Base-by-base conservation (phyloP, 2,329 filamentous ascomycete genomes). In the Fusarium verrucosum region DNA sequence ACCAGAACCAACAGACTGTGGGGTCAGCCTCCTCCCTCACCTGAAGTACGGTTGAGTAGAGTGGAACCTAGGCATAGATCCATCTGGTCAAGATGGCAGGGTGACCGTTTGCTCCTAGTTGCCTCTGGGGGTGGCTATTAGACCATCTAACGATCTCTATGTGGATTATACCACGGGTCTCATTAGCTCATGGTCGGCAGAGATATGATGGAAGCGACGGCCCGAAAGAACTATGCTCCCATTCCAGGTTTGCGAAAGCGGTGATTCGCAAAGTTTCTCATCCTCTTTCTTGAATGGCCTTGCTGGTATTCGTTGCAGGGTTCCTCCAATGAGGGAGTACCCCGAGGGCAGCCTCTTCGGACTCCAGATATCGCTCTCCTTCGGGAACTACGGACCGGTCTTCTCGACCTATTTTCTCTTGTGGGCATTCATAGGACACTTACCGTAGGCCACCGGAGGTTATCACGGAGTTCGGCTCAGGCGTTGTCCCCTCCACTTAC, bases 121-220 rank as follows among this genome's bases (percentile, higher is more conserved):
- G 20, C 53, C 59, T 58, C 28, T 22, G 35, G 54, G 63, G 44
- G 19, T 45, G 36, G n/a, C 26, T 40, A 26, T 30, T 47, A 43
- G 59, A 37, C 40, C 42, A 54, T 41, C 55, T 57, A 36, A 45
- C 40, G 43, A 65, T 58, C 40, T 47, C 30, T 35, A 35, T 50
- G 42, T 43, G 45, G 42, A 50, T 25, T 65, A n/a, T 28, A 22
- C 32, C 33, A 43, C 30, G 37, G 36, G 28, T 32, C 38, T 43
- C 23, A 25, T 47, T 61, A 50, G 46, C 51, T 60, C 30, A 46
- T 25, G 58, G 51, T 11, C 37, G 58, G 56, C 16, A 44, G 28
- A 51, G 33, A 40, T 30, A 41, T 28, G 37, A 62, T 65, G 64
- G 64, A 65, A 68, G 64, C 64, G 64, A 67, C 64, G 63, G 63